Conservation (phyloP, 345 rosid species). For the Sisymbrium altissimum region DNA sequence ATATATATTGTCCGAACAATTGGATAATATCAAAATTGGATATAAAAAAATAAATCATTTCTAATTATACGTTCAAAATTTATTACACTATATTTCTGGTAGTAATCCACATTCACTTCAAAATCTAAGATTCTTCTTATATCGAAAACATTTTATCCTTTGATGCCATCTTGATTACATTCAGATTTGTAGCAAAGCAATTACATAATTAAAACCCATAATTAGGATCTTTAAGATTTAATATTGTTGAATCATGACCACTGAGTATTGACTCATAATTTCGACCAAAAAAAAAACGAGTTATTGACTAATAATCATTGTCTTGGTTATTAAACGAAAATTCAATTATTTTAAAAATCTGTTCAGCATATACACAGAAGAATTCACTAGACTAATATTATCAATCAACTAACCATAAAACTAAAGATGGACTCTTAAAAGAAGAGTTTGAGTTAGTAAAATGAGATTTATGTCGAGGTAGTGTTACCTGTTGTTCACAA, state of each 20-base stretch:
- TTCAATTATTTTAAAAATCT: not conserved
- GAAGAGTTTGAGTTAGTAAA: not conserved
- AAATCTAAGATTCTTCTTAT: not conserved
- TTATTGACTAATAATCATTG: not conserved
- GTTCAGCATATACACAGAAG: not conserved
- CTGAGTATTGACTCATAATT: not conserved
- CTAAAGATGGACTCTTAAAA: not conserved
- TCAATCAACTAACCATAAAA: not conserved
- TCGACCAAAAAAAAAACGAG: too few species aligned
- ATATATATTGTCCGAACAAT: not conserved
- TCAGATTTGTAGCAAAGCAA: not conserved
- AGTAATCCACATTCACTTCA: not conserved
- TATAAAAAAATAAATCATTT: not conserved
- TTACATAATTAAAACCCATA: not conserved
- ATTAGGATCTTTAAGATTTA: not conserved
- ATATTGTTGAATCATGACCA: not conserved
- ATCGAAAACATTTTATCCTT: not conserved
- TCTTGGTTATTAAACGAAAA: too few species aligned
- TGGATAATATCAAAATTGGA: conserved; percentile 12
- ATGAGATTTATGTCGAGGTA: not conserved
- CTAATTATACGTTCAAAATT: not conserved
- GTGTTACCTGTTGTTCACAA: not conserved
- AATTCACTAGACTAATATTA: not conserved
- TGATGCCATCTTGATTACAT: not conserved
- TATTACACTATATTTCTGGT: not conserved